Conservation (phyloP, 495 filamentous ascomycete species). For the Clavariopsis aquatica region DNA sequence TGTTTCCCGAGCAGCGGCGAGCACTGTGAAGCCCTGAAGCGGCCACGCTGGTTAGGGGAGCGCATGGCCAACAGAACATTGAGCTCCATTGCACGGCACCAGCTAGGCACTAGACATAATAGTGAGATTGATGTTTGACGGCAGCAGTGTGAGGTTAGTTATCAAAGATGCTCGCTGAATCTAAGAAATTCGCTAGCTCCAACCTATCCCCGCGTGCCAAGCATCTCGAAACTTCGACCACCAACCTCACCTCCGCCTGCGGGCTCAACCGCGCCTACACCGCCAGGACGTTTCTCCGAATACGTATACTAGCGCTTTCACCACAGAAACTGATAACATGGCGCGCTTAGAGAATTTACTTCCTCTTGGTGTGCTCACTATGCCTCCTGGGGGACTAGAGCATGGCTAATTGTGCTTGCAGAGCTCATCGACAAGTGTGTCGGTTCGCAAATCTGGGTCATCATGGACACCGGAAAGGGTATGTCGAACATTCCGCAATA, state of each 20-base stretch:
- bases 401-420: slow-evolving; percentile 43
- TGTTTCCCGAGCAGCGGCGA: not conserved
- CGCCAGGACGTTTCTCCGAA: not conserved
- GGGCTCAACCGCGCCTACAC: not conserved
- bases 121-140: not conserved
- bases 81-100: slow-evolving; percentile 29
- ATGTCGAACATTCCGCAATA: not conserved
- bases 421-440: slow-evolving; percentile 99
- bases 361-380: slow-evolving; percentile 41
- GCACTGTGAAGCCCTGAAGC: not conserved
- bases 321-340: not conserved
- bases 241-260: not conserved
- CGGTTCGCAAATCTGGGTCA: slow-evolving; percentile 94
- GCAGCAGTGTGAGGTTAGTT: not conserved
- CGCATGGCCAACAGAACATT: slow-evolving; percentile 18
- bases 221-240: slow-evolving; percentile 8
- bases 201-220: slow-evolving; percentile 2
- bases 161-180: no score
- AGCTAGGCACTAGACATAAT: slow-evolving; percentile 19
- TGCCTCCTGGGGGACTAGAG: not conserved
- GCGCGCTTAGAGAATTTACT: slow-evolving; percentile 32
- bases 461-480: slow-evolving; percentile 99
- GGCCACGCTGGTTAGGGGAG: slow-evolving; percentile 8
- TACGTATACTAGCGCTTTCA: not conserved
- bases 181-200: not conserved